Percentiles rank a stretch among this genome's conserved stretches.
Evolutionary conservation across 345 rosid genomes (phyloP).

Genomic region (Eucalyptus decipiens): DNA sequence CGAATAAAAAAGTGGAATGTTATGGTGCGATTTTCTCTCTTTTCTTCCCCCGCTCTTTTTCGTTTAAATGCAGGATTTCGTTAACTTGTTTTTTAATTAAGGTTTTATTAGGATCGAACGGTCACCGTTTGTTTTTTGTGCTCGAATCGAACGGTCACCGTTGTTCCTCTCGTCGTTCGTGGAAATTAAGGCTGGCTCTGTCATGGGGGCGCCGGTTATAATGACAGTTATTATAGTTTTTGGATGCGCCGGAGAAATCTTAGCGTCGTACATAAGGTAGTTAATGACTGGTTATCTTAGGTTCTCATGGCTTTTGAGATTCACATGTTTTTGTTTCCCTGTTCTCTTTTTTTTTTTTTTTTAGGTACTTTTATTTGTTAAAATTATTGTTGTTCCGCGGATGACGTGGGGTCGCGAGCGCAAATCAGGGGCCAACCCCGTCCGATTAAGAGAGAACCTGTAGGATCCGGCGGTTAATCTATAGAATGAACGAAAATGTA

Average conservation of each 20-base stretch:
- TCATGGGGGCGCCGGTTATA: neutral
- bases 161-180: neutral
- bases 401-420: neutral
- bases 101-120: neutral
- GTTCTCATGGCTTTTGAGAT: neutral
- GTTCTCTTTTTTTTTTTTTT: neutral
- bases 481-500: neutral
- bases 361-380: neutral
- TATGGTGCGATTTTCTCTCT: neutral
- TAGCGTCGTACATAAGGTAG: neutral
- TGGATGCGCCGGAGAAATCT: neutral
- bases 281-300: neutral
- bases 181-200: neutral
- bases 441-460: neutral
- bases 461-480: neutral
- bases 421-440: neutral
- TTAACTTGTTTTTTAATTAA: neutral
- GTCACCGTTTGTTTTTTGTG: neutral
- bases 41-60: neutral
- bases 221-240: neutral
- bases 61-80: neutral
- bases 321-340: neutral
- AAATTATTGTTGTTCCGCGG: neutral
- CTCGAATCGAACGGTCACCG: neutral
- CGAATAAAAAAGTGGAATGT: neutral